A percentile compares a stretch with the other conserved stretches of the same genome.
These are phyloP conservation scores for Fusarium devonianum DNA, from an alignment of 2,329 filamentous ascomycete species.

Conservation along the genomic window DNA sequence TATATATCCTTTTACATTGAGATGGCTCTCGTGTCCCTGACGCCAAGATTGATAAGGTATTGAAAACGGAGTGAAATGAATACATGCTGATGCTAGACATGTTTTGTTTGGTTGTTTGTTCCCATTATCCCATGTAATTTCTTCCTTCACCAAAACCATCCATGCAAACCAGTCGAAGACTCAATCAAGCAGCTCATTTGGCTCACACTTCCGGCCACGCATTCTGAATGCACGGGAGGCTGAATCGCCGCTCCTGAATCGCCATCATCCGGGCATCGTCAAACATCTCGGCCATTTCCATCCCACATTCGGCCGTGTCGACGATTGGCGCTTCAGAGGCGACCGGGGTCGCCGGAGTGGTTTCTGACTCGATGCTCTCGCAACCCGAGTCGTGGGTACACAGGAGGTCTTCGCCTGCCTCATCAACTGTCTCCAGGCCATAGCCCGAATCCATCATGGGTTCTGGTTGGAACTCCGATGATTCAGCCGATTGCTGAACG, in stretches of 20 bases:
- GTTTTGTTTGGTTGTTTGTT: not conserved
- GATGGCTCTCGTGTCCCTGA: no score
- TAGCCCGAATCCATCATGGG: not conserved
- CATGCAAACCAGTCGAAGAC: not conserved
- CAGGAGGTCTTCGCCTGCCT: conserved; percentile 32
- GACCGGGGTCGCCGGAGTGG: conserved; percentile 10
- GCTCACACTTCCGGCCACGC: conserved; percentile 35
- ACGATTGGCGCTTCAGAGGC: not conserved
- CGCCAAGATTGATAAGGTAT: conserved; percentile 15
- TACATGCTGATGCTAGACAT: not conserved
- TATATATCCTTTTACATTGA: conserved; percentile 18
- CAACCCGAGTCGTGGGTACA: conserved; percentile 5
- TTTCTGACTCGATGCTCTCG: conserved; percentile 5
- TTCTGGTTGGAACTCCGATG: conserved; percentile 6
- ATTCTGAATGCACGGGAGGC: conserved; percentile 42
- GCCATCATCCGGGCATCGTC: conserved; percentile 5
- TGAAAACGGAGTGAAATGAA: conserved; percentile 21
- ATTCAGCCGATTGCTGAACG: conserved; percentile 1
- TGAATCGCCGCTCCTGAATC: conserved; percentile 35
- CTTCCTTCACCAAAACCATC: not conserved
- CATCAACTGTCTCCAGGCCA: conserved; percentile 40
- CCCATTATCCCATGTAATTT: not conserved
- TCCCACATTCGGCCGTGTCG: conserved; percentile 8
- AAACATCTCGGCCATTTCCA: not conserved
- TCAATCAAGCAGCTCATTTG: not conserved